Conservation (phyloP, 2,329 filamentous ascomycete genomes). For the Aspergillus jensenii region DNA sequence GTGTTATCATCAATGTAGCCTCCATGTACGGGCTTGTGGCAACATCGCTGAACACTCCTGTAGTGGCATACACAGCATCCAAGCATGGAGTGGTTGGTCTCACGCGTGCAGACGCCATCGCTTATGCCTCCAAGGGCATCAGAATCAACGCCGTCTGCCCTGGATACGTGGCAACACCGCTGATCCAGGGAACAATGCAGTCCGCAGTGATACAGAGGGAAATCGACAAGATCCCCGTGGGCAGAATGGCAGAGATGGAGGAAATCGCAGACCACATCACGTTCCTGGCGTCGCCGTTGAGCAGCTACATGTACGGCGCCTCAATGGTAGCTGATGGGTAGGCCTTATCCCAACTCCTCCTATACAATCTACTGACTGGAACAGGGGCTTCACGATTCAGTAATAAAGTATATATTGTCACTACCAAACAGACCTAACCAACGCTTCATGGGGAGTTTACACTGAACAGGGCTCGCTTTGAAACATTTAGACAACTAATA, state of each 20-base stretch:
- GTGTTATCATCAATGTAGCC: slow-evolving; percentile 12
- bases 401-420: not conserved
- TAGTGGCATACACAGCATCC: slow-evolving; percentile 23
- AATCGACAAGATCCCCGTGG: slow-evolving; percentile 46
- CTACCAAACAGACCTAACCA: too few species aligned
- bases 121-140: slow-evolving; percentile 53
- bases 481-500: too few species aligned
- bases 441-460: too few species aligned
- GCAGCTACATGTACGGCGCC: slow-evolving; percentile 53
- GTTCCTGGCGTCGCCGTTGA: slow-evolving; percentile 53
- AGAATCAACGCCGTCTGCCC: slow-evolving; percentile 64
- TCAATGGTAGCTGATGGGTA: slow-evolving; percentile 11
- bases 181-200: not conserved
- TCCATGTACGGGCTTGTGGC: slow-evolving; percentile 4
- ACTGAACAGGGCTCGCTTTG: too few species aligned
- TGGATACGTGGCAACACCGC: slow-evolving; percentile 35
- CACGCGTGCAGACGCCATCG: slow-evolving; percentile 4
- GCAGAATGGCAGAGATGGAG: slow-evolving; percentile 48
- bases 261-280: slow-evolving; percentile 55
- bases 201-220: slow-evolving; percentile 24
- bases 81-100: slow-evolving; percentile 32
- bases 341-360: not conserved
- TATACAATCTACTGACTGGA: not conserved
- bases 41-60: not conserved
- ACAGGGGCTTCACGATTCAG: not conserved